Evolutionary conservation across 257 asterid genomes (phyloP), one percentile per base, ranked within the genome.

Genomic region (Mentha longifolia): DNA sequence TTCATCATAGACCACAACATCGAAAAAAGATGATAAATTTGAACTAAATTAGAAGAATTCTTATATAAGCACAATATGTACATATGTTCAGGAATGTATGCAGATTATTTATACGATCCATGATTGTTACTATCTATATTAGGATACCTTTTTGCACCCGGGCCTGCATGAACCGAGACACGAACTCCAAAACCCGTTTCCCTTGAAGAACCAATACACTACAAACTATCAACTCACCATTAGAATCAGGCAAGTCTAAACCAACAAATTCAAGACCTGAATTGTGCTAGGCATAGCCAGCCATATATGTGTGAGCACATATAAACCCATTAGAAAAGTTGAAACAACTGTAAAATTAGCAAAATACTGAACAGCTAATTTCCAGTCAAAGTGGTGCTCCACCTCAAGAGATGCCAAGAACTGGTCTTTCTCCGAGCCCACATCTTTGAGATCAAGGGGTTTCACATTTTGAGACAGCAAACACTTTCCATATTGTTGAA

Each of bases 211-310:
- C 95, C 81, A 95, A 76, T 49, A 92, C 91, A 58, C 91, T 96
- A 72, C 89, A 85, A 69, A 92, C 95, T 65, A 95, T 86, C 76
- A 95, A 9, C 80, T 95, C 99, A 39, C 98, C 99, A 65, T 92
- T 77, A 33, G 99, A 92, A 85, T 95, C 99, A 19, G 99, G 99
- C 80, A 95, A 83, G 83, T 95, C 99, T 45, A 95, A 83, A 59
- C 99, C 99, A 72, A 82, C 90, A 81, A 95, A 92, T 83, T 95
- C 99, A 71, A 95, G 98, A 69, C 99, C 99, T 95, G 96, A 77
- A 89, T 70, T 6, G 91, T 68, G 84, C 90, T 85, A 50, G 98
- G 97, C 73, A 69, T 69, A 65, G 94, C 85, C 67, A 84, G 67
- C 77, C 89, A 87, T 69, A 92, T 76, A 87, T 95, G 99, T 60